Conservation (phyloP, 306 rosid genomes). For the Rubus parviflorus region DNA sequence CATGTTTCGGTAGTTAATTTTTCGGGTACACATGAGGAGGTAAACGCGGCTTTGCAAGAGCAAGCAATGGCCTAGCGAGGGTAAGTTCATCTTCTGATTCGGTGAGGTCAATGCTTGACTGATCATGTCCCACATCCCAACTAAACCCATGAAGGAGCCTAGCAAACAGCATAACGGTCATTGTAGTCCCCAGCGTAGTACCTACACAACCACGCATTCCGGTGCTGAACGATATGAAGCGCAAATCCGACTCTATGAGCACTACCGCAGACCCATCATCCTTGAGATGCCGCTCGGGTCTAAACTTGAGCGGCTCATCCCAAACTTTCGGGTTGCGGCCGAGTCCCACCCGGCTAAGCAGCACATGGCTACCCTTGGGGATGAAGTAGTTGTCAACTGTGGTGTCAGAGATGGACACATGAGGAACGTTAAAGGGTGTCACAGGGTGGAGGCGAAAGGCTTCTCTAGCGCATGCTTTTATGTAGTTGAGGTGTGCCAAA, state of each 20-base stretch:
- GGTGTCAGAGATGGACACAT: conserved; percentile 26
- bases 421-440: conserved; percentile 26
- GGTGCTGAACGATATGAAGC: neutral
- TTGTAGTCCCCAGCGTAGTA: conserved; percentile 25
- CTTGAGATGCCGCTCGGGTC: neutral
- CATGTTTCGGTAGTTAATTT: too few species aligned
- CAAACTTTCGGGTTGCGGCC: conserved; percentile 40
- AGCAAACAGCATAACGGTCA: conserved; percentile 38
- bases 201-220: conserved; percentile 35
- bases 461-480: neutral
- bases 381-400: conserved; percentile 24
- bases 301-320: conserved; percentile 28
- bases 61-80: neutral
- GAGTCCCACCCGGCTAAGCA: conserved; percentile 32
- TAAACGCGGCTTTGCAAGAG: neutral
- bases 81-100: too few species aligned
- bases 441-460: conserved; percentile 38
- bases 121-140: neutral
- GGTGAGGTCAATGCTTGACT: neutral
- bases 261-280: too few species aligned
- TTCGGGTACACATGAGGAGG: neutral
- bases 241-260: too few species aligned
- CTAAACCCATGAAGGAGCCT: conserved; percentile 20
- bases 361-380: conserved; percentile 42
- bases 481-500: neutral